Evolutionary conservation across 371 early-diverging fungal species (phyloP), one percentile per base, ranked within the genome.

Genomic region (Lichtheimia hyalospora): DNA sequence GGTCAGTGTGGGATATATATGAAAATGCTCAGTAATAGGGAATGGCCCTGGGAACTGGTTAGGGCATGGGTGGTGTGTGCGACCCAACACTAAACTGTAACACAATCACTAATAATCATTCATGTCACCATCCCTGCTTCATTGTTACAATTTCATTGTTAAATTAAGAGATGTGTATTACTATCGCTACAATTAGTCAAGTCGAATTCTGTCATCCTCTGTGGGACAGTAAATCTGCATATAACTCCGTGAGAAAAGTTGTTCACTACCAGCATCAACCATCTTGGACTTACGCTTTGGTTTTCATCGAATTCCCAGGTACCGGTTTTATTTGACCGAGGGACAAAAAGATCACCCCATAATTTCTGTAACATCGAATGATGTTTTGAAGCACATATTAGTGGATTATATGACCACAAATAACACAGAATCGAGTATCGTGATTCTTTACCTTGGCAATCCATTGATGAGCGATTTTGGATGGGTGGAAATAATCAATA

Each of bases 141-240:
- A 20, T 34, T 34, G 34, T 34, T 34, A 23, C 21, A 6, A 8
- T 18, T 25, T 18, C 20, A 25, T 51, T 25, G 5, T 8, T 51
- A 15, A n/a, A n/a, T n/a, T n/a, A n/a, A n/a, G n/a, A 51, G 5
- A 15, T 21, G 12, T 12, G 51, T 23, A 51, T 5, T 14, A 23
- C 23, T 51, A 21, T 50, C 21, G 6, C 50, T 21, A 27, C 28
- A 8, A 18, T 54, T 55, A 57, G 40, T 28, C 42, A 34, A 57
- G 46, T 23, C 49, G 15, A 49, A 63, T 57, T 48, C 63, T 57
- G 25, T 63, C 63, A 15, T 41, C 23, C 4, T 58, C 58, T 1
- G 63, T 63, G 23, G 63, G 63, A 25, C 63, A 63, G 25, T 63
- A 63, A 34, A 63, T 58, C 63, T 63, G 40, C 34, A 34, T 34